Evolutionary conservation across 371 early-diverging fungal species (phyloP), one percentile per base, ranked within the genome.

Genomic region (Haplosporangium sp.): DNA sequence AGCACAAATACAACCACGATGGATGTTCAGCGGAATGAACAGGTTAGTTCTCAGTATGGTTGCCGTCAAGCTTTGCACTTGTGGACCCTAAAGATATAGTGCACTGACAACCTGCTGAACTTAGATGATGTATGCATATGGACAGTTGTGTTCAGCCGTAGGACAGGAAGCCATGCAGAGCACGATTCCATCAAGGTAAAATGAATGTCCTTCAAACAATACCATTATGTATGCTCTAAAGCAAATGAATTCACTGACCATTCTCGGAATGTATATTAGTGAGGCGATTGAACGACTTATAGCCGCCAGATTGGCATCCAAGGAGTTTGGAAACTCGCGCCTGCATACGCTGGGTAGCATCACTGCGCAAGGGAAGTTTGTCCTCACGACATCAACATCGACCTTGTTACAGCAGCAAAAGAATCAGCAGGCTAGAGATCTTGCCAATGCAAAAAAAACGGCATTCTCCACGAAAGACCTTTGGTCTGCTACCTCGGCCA

Each of bases 91-190:
- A 21, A 21, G 18, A 16, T 10, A 51, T 16, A 21, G 10, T 2
- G 18, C 16, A 21, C 13, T n/a, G 18, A 51, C 18, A 10, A 10
- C 18, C 29, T 62, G 14, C 16, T 54, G 36, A 13, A 53, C 41
- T 11, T 62, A 89, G 88, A 89, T 89, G 87, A 84, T 89, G 56
- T 89, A 86, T 62, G 85, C 89, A 0, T 89, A 90, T 60, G 85
- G 85, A 5, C 84, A 83, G 55, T 81, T 90, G 20, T 85, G 86
- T 61, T 64, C 69, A 5, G 85, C 88, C 67, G 87, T 87, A 11
- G 85, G 86, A 0, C 83, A 82, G 67, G 89, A 86, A 16, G 84
- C 83, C 10, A 84, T 90, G 82, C 83, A 83, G 23, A 79, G 86
- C 61, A 64, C 84, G 59, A 87, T 90, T 65, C 87, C 87, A 10